A percentile compares a stretch with the other conserved stretches of the same genome.
phyloP scores from a whole-genome alignment of 495 filamentous ascomycete genomes.

The Aspergillus carlsbadensis region DNA sequence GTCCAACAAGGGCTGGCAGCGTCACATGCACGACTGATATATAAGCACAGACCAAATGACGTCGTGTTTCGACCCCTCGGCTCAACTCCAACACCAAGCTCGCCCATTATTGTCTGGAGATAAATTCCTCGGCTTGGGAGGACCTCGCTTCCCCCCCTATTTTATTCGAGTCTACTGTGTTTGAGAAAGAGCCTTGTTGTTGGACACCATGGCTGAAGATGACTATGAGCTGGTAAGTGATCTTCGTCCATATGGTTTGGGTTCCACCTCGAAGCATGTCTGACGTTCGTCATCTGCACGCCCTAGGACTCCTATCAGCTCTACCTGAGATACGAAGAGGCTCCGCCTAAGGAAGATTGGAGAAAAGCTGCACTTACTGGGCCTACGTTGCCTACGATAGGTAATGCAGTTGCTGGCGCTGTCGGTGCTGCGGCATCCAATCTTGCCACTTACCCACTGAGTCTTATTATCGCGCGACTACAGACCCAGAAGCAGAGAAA shows the following conservation, averaged over 20 bases:
- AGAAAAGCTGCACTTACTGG: constrained; percentile 38
- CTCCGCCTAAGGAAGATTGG: constrained; percentile 34
- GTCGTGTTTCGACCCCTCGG: too few relatives aligned
- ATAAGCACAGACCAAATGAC: too few relatives aligned
- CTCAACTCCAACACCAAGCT: too few relatives aligned
- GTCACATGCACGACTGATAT: too few relatives aligned
- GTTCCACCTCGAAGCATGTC: neutral
- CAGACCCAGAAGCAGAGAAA: constrained; percentile 69
- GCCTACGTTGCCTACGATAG: constrained; percentile 74
- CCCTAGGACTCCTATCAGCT: constrained; percentile 52
- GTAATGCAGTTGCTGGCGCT: constrained; percentile 81
- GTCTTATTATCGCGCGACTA: constrained; percentile 79
- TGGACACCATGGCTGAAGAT: constrained; percentile 1
- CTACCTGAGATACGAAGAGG: constrained; percentile 46
- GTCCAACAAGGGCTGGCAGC: too few relatives aligned
- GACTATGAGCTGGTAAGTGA: constrained; percentile 5
- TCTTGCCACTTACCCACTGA: constrained; percentile 76
- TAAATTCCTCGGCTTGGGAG: too few relatives aligned
- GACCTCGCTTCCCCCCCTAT: neutral
- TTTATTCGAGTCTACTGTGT: neutral
- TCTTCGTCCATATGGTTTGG: neutral
- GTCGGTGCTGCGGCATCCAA: constrained; percentile 79
- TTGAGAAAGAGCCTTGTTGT: neutral
- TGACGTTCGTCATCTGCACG: neutral
- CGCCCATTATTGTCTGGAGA: too few relatives aligned